Base-by-base conservation (phyloP, 1,284 basidiomycete species). In the Apiotrichum domesticum region DNA sequence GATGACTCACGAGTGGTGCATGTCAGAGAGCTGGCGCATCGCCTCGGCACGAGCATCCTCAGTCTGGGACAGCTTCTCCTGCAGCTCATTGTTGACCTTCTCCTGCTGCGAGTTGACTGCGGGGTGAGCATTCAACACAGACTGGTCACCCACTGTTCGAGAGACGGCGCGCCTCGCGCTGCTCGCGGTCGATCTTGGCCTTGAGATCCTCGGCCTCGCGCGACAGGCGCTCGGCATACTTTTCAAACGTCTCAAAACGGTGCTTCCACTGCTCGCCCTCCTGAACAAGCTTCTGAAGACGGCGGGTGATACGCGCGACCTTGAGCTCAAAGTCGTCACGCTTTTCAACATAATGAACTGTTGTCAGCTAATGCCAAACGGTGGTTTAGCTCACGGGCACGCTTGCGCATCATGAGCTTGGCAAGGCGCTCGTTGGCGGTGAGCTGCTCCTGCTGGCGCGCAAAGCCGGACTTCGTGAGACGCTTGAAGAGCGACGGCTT, bases 301-400 rank as follows among this genome's bases (percentile, higher is more conserved):
- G 63, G n/a, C 64, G 58, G 29, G 71, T 72, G 60, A 75, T 70
- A 35, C 67, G 68, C 7, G 71, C 67, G 6, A 76, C 56, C 80
- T 90, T 92, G 53, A 88, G 88, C 79, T 93, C 90, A 33, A 92
- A 82, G 67, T 92, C 89, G 71, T 93, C 90, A 47, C 90, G 84
- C 14, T 90, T 89, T 69, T 96, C 92, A 42, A 95, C 91, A 67
- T 95, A 95, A 53, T 90, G 90, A 10, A 73, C 29, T 29, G 29
- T 29, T 29, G 29, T 29, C 29, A 29, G 29, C 29, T 29, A 21
- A 21, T 21, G 21, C 21, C 21, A 21, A 21, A 21, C 21, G 21
- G 21, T 21, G 21, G 21, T 21, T 21, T 21, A 21, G 29, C 29
- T 29, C 3, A 29, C 29, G 52, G 32, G 72, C 72, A 34, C 71